Evolutionary conservation across 2,329 filamentous ascomycete genomes (phyloP).

Genomic region (Cucurbitaria berberidis): DNA sequence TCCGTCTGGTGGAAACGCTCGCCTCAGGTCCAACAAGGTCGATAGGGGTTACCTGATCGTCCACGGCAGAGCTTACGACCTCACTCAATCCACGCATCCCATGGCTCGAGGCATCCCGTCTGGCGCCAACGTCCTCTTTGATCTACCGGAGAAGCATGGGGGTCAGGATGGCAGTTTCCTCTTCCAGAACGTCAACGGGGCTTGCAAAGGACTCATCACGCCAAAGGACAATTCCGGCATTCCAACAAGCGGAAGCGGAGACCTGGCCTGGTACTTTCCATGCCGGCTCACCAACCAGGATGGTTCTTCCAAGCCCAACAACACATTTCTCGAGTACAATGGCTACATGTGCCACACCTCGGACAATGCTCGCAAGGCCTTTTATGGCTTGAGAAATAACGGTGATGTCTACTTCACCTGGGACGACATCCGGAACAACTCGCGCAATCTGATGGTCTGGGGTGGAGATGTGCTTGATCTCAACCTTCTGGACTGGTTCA

Average conservation of each 20-base stretch:
- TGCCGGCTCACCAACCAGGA: conserved; percentile 93
- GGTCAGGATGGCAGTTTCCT: conserved; percentile 96
- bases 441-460: conserved; percentile 91
- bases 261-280: conserved; percentile 96
- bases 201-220: conserved; percentile 90
- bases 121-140: conserved; percentile 81
- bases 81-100: conserved; percentile 78
- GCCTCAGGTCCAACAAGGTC: conserved; percentile 84
- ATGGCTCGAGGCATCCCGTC: conserved; percentile 77
- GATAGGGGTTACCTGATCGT: conserved; percentile 90
- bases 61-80: conserved; percentile 87
- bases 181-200: conserved; percentile 98
- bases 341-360: conserved; percentile 92
- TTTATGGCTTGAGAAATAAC: conserved; percentile 72
- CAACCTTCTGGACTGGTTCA: conserved; percentile 88
- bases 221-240: conserved; percentile 73
- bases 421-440: conserved; percentile 88
- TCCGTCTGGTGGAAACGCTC: conserved; percentile 67
- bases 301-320: conserved; percentile 79
- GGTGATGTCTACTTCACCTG: conserved; percentile 97
- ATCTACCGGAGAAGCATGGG: conserved; percentile 78
- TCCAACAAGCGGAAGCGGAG: conserved; percentile 70
- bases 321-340: conserved; percentile 74
- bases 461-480: conserved; percentile 93
- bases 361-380: conserved; percentile 68